A percentile compares a stretch with the other conserved stretches of the same genome.
phyloP scores from a whole-genome alignment of 306 rosid species.

The Inga leiocalycina region DNA sequence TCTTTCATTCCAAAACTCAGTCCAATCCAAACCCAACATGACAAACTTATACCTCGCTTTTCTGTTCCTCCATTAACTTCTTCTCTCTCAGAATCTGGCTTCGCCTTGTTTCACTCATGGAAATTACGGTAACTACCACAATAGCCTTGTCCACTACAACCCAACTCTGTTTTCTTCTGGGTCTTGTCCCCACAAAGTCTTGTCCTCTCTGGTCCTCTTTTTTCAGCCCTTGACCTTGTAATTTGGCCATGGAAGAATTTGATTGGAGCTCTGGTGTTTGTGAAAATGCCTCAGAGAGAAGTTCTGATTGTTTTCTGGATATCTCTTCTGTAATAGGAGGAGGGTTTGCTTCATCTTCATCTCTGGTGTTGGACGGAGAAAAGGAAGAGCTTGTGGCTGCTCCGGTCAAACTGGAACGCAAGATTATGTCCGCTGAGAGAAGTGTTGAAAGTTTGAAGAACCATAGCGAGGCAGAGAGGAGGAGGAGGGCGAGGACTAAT shows the following conservation, averaged over 20 bases:
- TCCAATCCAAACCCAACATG: slow-evolving; percentile 32
- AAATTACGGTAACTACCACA: slow-evolving; percentile 2
- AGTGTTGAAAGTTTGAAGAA: slow-evolving; percentile 60
- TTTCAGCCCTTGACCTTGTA: not conserved
- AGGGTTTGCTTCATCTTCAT: slow-evolving; percentile 58
- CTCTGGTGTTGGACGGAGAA: slow-evolving; percentile 60
- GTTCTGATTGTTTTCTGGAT: slow-evolving; percentile 38
- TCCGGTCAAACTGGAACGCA: slow-evolving; percentile 46
- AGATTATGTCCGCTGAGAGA: slow-evolving; percentile 57
- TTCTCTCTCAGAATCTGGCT: not conserved
- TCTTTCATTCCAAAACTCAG: slow-evolving; percentile 14
- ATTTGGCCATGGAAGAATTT: slow-evolving; percentile 41
- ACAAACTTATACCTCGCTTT: slow-evolving; percentile 18
- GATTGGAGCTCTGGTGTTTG: slow-evolving; percentile 42
- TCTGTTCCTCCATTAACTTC: slow-evolving; percentile 25
- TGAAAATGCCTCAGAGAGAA: slow-evolving; percentile 26
- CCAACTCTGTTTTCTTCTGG: slow-evolving; percentile 23
- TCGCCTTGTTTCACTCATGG: slow-evolving; percentile 20
- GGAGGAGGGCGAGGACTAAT: slow-evolving; percentile 73
- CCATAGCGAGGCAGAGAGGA: slow-evolving; percentile 76
- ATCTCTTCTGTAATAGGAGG: slow-evolving; percentile 31
- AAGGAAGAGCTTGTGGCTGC: slow-evolving; percentile 70
- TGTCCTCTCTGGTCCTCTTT: not conserved
- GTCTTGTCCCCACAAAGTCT: slow-evolving; percentile 7
- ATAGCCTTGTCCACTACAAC: not conserved